Evolutionary conservation across 2,329 filamentous ascomycete genomes (phyloP), one percentile per base, ranked within the genome.

Genomic region (Metarhizium guizhouense): DNA sequence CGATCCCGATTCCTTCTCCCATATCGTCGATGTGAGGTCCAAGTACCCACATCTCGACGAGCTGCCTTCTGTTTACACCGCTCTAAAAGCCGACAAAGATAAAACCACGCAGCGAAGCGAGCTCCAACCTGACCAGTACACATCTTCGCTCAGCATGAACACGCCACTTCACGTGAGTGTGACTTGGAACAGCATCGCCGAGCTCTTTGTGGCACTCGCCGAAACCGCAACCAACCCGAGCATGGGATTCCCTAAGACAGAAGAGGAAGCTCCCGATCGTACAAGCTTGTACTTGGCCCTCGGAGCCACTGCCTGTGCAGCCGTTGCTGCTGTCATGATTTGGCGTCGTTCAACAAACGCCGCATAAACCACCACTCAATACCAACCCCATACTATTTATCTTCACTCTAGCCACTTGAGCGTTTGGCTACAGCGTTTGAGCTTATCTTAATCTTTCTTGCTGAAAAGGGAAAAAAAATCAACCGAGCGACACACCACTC

Each of bases 21-120:
- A 97, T 66, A 90, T 99, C 54, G 88, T 93, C 42, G 82, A 88
- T 18, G 77, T 96, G 51, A 85, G 92, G 47, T 80, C 83, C 55
- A 88, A 86, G 64, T 88, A 93, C 62, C 85, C 90, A 0, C 87
- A 94, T 55, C 80, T 99, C 2, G 88, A 95, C 67, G 85, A 90
- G n/a, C 76, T 99, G 32, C 94, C 94, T 0, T 87, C 90, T 8
- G 86, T 99, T 7, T 99, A 95, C 68, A 90, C 90, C 1, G 94
- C 93, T 0, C 77, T 97, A 57, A 99, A 99, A 72, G 94, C 94
- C 3, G 94, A 99, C 70, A 84, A 88, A 62, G 94, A 99, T 70
- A 95, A 96, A 70, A 95, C 93, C 3, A 96, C 91, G n/a, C 94
- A 99, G 72, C 83, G 94, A 57, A 88, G 88, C 58, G 90, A 96